Conservation (phyloP, 202 grass and related monocot species). For the Zizania palustris region DNA sequence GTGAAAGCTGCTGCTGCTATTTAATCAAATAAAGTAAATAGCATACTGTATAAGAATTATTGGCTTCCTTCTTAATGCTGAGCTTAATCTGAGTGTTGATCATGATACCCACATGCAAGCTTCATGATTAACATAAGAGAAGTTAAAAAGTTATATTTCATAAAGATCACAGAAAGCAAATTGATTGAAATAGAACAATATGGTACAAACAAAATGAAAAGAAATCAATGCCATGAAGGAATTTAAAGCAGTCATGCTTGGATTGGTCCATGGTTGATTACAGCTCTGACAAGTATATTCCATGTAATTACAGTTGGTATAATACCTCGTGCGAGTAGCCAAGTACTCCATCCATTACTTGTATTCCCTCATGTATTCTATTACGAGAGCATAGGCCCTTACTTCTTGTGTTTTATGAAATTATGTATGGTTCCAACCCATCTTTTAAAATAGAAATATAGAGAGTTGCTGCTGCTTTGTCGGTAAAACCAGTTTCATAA, state of each 20-base stretch:
- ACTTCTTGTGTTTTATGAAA: conserved; percentile 83
- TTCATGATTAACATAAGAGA: conserved; percentile 27
- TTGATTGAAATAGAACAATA: conserved; percentile 2
- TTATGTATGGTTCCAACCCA: conserved; percentile 83
- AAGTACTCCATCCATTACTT: conserved; percentile 71
- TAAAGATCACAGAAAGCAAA: conserved; percentile 13
- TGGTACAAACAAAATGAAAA: conserved; percentile 19
- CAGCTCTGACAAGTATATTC: conserved; percentile 84
- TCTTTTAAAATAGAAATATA: conserved; percentile 66
- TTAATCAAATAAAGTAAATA: conserved; percentile 24
- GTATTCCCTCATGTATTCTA: conserved; percentile 60
- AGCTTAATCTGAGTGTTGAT: conserved; percentile 2
- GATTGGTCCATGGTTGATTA: conserved; percentile 61
- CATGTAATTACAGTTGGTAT: conserved; percentile 83
- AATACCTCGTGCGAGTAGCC: conserved; percentile 59
- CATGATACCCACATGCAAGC: neutral
- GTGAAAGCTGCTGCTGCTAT: neutral
- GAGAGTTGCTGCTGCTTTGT: conserved; percentile 63
- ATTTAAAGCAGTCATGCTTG: conserved; percentile 47
- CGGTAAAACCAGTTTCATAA: conserved; percentile 55
- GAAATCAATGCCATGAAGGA: conserved; percentile 34
- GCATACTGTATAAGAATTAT: conserved; percentile 8
- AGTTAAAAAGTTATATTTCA: conserved; percentile 19
- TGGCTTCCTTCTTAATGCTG: neutral
- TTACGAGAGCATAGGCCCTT: conserved; percentile 91